Percentiles rank a stretch among this genome's conserved stretches.
These are phyloP conservation scores for Stachybotrys elegans DNA, from an alignment of 2,329 filamentous ascomycete species.

Conservation along the genomic window DNA sequence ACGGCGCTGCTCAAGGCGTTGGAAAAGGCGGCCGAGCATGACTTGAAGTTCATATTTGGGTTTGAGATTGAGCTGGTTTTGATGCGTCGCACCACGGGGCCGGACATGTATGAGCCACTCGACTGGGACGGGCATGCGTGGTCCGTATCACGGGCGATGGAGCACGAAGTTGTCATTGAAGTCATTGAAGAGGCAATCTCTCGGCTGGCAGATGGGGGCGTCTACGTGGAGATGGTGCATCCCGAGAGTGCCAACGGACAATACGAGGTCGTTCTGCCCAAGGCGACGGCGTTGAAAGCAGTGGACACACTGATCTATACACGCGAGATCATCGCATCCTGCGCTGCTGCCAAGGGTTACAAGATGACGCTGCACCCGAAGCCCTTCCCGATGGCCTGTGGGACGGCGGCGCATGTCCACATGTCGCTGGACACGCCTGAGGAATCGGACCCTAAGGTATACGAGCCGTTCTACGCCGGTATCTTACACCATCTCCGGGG, in stretches of 20 bases:
- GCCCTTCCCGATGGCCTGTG: constrained; percentile 52
- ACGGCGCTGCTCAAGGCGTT: constrained; percentile 53
- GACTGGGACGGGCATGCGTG: constrained; percentile 64
- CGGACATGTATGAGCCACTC: constrained; percentile 35
- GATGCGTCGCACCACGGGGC: constrained; percentile 39
- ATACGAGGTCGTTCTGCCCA: constrained; percentile 70
- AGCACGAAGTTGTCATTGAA: constrained; percentile 49
- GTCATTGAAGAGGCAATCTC: constrained; percentile 63
- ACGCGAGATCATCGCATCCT: constrained; percentile 61
- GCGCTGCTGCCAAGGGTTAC: constrained; percentile 57
- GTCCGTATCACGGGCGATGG: constrained; percentile 60
- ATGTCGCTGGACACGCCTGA: constrained; percentile 54
- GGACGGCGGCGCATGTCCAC: constrained; percentile 66
- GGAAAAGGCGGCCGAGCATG: constrained; percentile 42
- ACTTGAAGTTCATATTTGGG: constrained; percentile 60
- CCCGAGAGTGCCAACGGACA: constrained; percentile 69
- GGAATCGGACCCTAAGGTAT: constrained; percentile 35
- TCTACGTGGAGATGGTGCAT: constrained; percentile 69
- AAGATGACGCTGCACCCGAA: constrained; percentile 71
- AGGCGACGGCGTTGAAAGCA: constrained; percentile 57
- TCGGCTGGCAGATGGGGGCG: constrained; percentile 54
- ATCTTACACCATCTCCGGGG: constrained; percentile 61
- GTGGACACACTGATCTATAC: constrained; percentile 68
- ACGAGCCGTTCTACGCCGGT: constrained; percentile 67
- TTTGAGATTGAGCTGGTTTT: constrained; percentile 82